Evolutionary conservation across 345 rosid genomes (phyloP).

Genomic region (Eucalyptus polyanthemos): DNA sequence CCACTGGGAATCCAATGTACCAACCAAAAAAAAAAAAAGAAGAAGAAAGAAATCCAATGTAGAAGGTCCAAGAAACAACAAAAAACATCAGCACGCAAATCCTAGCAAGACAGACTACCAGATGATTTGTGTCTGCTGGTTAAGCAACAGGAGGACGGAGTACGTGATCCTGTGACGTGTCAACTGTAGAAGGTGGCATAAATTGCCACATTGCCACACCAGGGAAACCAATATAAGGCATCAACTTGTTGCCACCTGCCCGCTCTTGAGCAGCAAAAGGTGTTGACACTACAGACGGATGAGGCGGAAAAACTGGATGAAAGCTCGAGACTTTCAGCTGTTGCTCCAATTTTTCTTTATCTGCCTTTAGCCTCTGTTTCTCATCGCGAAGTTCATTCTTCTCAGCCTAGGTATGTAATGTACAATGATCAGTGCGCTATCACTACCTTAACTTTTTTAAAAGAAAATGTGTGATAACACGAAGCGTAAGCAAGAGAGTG

Average conservation of each 20-base stretch:
- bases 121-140: neutral
- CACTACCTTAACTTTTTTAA: neutral
- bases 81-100: neutral
- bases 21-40: too few species aligned
- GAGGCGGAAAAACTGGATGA: conserved; percentile 50
- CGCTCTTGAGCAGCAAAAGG: conserved; percentile 72
- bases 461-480: neutral
- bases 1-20: neutral
- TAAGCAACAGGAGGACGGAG: conserved; percentile 82
- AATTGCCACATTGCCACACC: conserved; percentile 99
- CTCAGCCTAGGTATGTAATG: conserved; percentile 40
- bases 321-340: conserved; percentile 55
- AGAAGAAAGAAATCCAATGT: neutral
- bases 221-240: conserved; percentile 85
- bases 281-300: conserved; percentile 48
- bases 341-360: conserved; percentile 66
- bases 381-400: conserved; percentile 83
- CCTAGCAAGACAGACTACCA: neutral
- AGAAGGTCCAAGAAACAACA: neutral
- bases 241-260: conserved; percentile 79
- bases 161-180: conserved; percentile 95
- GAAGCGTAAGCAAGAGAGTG: neutral
- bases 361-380: conserved; percentile 65
- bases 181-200: conserved; percentile 92
- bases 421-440: neutral